Evolutionary conservation across 2,329 filamentous ascomycete genomes (phyloP), one percentile per base, ranked within the genome.

Genomic region (Corinectria fuckeliana): DNA sequence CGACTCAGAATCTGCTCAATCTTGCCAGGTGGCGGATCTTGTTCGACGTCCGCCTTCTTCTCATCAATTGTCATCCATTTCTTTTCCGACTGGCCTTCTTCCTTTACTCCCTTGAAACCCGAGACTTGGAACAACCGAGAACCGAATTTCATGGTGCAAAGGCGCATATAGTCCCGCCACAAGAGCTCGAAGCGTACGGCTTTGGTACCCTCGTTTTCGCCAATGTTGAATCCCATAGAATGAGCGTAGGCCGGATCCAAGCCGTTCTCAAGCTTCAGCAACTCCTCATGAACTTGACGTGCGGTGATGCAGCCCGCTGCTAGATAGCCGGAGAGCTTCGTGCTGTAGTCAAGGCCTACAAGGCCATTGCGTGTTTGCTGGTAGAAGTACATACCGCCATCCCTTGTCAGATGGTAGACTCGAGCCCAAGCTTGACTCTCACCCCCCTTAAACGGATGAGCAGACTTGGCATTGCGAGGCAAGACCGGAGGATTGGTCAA

Each of bases 111-210:
- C 23, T 68, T 62, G 65, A 92, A 91, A 0, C 91, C 91, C 4
- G 82, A 80, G 2, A 88, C 74, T 11, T 78, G 76, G 71, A 92
- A 94, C 4, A 94, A 81, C 20, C 83, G 84, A 14, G 74, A 70
- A 0, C 85, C 84, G 62, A 91, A 92, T 68, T 93, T 93, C 28
- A 83, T 82, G 5, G 86, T 88, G 70, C 89, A 92, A 0, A 94
- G 82, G 1, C 89, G 82, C 88, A 94, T 92, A 69, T 93, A 94
- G 69, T 94, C 91, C 38, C 91, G 80, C 91, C 89, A 92, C 0
- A 94, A 74, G 0, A 95, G 78, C 69, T 94, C 90, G 56, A 91
- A 88, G 0, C 91, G 85, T 1, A 94, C 82, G 0, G 81, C 84
- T 30, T 83, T 83, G 0, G 89, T 92, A 0, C 91, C 90, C 26